Percentiles rank a stretch among this genome's conserved stretches.
Conservation (phyloP, 2,329 filamentous ascomycete genomes). For the Bipolaris zeicola region DNA sequence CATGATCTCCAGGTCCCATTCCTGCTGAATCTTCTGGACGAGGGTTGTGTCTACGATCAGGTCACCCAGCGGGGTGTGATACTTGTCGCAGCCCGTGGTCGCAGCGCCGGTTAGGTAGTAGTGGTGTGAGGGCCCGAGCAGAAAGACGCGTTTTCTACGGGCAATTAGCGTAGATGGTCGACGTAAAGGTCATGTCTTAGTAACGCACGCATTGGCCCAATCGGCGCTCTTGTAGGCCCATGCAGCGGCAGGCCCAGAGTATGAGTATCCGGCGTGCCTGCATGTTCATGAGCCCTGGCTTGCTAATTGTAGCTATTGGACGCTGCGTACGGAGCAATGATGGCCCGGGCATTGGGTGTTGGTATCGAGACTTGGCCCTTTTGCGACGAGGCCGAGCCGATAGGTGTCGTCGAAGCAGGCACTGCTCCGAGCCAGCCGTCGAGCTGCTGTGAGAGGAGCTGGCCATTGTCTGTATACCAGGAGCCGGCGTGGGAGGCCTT, state of each 20-base stretch:
- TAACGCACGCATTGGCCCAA: constrained; percentile 69
- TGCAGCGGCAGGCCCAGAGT: constrained; percentile 88
- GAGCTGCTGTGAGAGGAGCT: constrained; percentile 70
- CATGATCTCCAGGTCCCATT: constrained; percentile 57
- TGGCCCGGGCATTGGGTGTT: constrained; percentile 73
- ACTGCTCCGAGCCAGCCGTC: constrained; percentile 76
- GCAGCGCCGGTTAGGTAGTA: constrained; percentile 79
- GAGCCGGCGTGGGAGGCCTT: constrained; percentile 78
- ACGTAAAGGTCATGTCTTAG: background rate
- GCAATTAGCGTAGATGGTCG: background rate
- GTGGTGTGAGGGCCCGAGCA: constrained; percentile 92
- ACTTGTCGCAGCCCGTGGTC: constrained; percentile 72
- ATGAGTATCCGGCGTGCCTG: constrained; percentile 92
- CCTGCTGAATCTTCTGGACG: constrained; percentile 52
- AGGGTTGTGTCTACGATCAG: constrained; percentile 67
- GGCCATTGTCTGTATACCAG: constrained; percentile 76
- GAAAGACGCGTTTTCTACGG: constrained; percentile 78
- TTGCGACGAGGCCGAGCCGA: constrained; percentile 55
- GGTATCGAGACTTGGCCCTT: constrained; percentile 60
- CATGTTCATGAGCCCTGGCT: constrained; percentile 36
- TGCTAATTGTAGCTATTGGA: constrained; percentile 1
- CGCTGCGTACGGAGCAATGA: constrained; percentile 84
- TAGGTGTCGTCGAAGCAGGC: constrained; percentile 66
- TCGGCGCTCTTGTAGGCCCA: constrained; percentile 94
- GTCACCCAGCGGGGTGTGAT: constrained; percentile 75